These are phyloP conservation scores for Mercurialis annua DNA, from an alignment of 345 rosid genomes.

Conservation along the genomic window DNA sequence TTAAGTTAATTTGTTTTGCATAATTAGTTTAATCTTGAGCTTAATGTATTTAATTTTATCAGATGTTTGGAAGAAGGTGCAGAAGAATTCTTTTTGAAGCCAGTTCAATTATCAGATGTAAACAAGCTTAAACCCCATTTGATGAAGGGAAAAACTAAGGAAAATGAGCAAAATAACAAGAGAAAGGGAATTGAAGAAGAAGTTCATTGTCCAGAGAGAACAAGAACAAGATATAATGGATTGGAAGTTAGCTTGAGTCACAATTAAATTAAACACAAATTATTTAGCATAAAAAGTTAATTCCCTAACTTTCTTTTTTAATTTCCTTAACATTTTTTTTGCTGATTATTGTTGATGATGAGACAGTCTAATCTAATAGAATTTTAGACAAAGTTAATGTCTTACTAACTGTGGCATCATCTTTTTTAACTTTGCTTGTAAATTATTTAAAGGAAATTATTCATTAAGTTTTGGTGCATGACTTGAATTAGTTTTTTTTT, in stretches of 20 bases:
- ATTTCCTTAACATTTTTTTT: background rate
- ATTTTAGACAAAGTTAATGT: background rate
- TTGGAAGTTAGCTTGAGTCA: slow-evolving; percentile 14
- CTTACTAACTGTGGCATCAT: slow-evolving; percentile 1
- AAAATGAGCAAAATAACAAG: slow-evolving; percentile 26
- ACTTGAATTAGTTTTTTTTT: too few species aligned
- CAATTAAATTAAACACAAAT: background rate
- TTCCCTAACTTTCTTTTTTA: background rate
- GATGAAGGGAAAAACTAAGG: slow-evolving; percentile 39
- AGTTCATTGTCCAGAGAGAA: slow-evolving; percentile 28
- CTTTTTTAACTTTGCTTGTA: background rate
- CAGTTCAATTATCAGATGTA: slow-evolving; percentile 78
- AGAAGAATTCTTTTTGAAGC: slow-evolving; percentile 82
- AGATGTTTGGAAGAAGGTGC: slow-evolving; percentile 94
- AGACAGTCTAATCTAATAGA: too few species aligned
- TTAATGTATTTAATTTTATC: slow-evolving; percentile 7
- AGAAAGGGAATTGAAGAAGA: slow-evolving; percentile 47
- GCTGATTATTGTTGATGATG: background rate
- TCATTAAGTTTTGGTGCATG: background rate
- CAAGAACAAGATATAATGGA: slow-evolving; percentile 32
- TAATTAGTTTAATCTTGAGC: too few species aligned
- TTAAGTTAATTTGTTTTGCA: too few species aligned
- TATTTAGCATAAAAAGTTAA: background rate
- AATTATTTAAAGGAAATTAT: background rate
- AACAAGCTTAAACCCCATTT: slow-evolving; percentile 63